phyloP scores from a whole-genome alignment of 2,329 filamentous ascomycete genomes.

The Arthrinium puccinioides region DNA sequence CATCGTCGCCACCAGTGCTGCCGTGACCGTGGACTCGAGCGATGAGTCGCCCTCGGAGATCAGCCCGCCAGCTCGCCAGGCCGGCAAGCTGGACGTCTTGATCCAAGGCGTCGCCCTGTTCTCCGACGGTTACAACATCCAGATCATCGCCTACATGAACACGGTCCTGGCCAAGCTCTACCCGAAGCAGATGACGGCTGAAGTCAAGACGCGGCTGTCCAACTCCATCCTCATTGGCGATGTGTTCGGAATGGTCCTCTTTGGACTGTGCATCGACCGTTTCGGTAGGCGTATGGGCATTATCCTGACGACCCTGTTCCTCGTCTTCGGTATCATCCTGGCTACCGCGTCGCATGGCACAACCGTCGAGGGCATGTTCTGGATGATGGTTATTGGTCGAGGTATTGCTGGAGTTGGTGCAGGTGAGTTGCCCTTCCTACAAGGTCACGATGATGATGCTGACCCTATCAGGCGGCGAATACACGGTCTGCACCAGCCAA shows the following conservation, averaged over 20 bases:
- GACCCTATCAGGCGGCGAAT: constrained; percentile 16
- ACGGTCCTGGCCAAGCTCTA: constrained; percentile 23
- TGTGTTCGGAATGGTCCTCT: constrained; percentile 31
- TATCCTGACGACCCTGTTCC: constrained; percentile 34
- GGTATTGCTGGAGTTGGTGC: constrained; percentile 40
- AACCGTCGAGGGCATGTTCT: constrained; percentile 41
- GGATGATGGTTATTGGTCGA: constrained; percentile 43
- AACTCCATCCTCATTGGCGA: constrained; percentile 32
- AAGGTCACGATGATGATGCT: background rate
- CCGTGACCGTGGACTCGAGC: no score
- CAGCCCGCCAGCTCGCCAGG: background rate
- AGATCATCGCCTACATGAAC: constrained; percentile 26
- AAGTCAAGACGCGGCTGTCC: constrained; percentile 29
- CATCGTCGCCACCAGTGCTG: constrained; percentile 4
- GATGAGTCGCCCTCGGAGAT: background rate
- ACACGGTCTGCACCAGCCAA: constrained; percentile 19
- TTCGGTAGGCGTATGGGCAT: constrained; percentile 38
- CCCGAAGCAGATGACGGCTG: constrained; percentile 21
- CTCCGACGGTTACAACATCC: constrained; percentile 27
- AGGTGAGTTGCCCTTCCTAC: constrained; percentile 16
- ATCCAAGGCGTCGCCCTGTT: constrained; percentile 22
- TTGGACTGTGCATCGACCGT: constrained; percentile 35
- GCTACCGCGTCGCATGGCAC: constrained; percentile 35
- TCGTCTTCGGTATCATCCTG: constrained; percentile 37
- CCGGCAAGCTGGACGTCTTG: constrained; percentile 15